These are phyloP conservation scores for Ophiobolus disseminans DNA, from an alignment of 2,329 filamentous ascomycete genomes.

Conservation along the genomic window DNA sequence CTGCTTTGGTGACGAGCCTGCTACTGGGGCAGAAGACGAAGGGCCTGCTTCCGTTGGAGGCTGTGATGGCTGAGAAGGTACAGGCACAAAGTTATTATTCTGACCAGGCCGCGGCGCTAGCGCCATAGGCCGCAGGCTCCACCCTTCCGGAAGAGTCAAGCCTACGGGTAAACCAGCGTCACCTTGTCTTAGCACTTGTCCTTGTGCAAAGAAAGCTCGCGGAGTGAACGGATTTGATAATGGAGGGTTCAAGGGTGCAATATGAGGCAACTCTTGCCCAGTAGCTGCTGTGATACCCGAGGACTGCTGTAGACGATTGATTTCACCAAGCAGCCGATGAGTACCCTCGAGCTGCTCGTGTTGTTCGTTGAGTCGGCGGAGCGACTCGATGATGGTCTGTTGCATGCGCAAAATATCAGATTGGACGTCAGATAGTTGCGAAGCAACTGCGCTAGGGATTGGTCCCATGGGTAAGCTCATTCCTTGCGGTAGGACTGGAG, in stretches of 20 bases:
- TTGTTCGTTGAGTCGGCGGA: conserved; percentile 43
- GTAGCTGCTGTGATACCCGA: conserved; percentile 31
- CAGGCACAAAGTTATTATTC: conserved; percentile 9
- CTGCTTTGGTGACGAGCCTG: conserved; percentile 28
- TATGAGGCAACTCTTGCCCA: conserved; percentile 35
- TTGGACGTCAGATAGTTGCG: conserved; percentile 44
- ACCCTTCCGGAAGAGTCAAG: conserved; percentile 47
- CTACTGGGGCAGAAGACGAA: conserved; percentile 6
- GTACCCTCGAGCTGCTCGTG: conserved; percentile 45
- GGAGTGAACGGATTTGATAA: conserved; percentile 27
- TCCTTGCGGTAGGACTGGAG: conserved; percentile 12
- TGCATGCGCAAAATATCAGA: conserved; percentile 47
- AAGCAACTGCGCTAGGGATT: conserved; percentile 28
- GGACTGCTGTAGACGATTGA: conserved; percentile 41
- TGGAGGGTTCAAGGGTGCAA: conserved; percentile 32
- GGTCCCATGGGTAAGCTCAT: conserved; percentile 17
- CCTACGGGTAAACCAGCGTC: conserved; percentile 45
- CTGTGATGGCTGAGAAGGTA: conserved; percentile 13
- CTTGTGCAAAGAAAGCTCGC: conserved; percentile 44
- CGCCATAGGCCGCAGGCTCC: conserved; percentile 45
- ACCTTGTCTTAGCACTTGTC: conserved; percentile 41
- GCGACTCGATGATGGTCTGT: conserved; percentile 46
- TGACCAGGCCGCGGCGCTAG: conserved; percentile 27
- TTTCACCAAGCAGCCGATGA: conserved; percentile 40
- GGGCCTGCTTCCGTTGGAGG: conserved; percentile 5